phyloP scores from a whole-genome alignment of 257 asterid genomes.

The Cinchona pubescens region DNA sequence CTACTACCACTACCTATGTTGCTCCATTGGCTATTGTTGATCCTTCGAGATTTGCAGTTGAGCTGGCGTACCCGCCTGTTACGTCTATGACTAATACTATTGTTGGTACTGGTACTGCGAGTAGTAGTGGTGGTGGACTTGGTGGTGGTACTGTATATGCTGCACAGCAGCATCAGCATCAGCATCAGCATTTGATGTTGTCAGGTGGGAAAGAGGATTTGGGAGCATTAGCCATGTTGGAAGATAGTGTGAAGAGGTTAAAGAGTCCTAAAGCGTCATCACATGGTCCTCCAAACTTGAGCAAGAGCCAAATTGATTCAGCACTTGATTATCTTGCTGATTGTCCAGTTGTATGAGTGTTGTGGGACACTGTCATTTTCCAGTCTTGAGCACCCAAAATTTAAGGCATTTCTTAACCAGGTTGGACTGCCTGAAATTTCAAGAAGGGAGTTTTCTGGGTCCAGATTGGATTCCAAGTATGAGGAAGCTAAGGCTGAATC shows the following conservation, averaged over 20 bases:
- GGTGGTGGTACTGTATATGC: conserved; percentile 35
- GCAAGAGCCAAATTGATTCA: conserved; percentile 65
- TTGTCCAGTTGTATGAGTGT: conserved; percentile 90
- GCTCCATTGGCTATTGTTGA: conserved; percentile 65
- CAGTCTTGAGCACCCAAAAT: conserved; percentile 86
- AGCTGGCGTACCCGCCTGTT: conserved; percentile 49
- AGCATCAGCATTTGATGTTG: conserved; percentile 52
- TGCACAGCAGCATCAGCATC: conserved; percentile 30
- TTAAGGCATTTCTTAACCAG: conserved; percentile 72
- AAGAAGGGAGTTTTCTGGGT: conserved; percentile 51
- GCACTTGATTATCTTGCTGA: conserved; percentile 73
- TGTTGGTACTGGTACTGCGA: conserved; percentile 33
- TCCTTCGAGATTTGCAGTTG: conserved; percentile 68
- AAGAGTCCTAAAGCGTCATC: conserved; percentile 85
- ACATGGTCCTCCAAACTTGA: conserved; percentile 49
- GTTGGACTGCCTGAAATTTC: conserved; percentile 75
- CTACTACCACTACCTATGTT: conserved; percentile 23
- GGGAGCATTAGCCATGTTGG: conserved; percentile 79
- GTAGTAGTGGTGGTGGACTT: conserved; percentile 27
- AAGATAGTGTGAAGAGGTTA: conserved; percentile 81
- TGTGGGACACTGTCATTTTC: conserved; percentile 84
- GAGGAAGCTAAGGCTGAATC: conserved; percentile 65
- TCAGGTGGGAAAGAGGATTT: conserved; percentile 97
- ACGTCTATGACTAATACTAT: conserved; percentile 42
- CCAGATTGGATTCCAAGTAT: conserved; percentile 64